Evolutionary conservation across 441 rosid species (phyloP).

Genomic region (Brassica hybrid): DNA sequence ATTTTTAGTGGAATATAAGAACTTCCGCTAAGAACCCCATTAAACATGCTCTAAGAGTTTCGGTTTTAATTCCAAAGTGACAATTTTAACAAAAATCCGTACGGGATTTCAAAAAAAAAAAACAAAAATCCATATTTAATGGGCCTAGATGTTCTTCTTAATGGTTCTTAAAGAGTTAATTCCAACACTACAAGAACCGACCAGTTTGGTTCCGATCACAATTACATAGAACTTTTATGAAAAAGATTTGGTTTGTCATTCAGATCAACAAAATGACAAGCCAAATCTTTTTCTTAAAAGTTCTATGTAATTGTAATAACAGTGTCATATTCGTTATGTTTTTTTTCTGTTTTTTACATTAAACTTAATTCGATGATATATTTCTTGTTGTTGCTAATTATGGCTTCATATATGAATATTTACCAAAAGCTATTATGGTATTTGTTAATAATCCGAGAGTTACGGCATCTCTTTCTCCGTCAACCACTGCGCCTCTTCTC

Average conservation of each 20-base stretch:
- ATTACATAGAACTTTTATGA: no score
- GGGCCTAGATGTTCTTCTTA: constrained; percentile 9
- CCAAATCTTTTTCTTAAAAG: neutral
- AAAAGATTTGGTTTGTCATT: no score
- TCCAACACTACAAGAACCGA: neutral
- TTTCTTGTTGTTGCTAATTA: neutral
- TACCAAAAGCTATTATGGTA: neutral
- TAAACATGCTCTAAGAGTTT: no score
- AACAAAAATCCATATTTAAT: neutral
- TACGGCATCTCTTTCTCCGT: constrained; percentile 22
- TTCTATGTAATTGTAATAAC: neutral
- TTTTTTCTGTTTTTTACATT: no score
- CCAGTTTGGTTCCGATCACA: no score
- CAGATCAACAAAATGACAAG: neutral
- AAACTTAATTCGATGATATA: neutral
- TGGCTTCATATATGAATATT: neutral
- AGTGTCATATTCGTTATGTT: no score
- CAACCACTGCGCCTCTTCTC: constrained; percentile 20
- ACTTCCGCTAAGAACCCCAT: no score
- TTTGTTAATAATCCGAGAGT: neutral
- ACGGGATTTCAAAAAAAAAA: no score
- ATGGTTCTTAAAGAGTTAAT: neutral
- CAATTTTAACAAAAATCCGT: neutral
- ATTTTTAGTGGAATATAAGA: no score
- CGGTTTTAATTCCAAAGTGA: neutral